These are phyloP conservation scores for Candida insectalens DNA, from an alignment of 805 yeast species.

Conservation along the genomic window DNA sequence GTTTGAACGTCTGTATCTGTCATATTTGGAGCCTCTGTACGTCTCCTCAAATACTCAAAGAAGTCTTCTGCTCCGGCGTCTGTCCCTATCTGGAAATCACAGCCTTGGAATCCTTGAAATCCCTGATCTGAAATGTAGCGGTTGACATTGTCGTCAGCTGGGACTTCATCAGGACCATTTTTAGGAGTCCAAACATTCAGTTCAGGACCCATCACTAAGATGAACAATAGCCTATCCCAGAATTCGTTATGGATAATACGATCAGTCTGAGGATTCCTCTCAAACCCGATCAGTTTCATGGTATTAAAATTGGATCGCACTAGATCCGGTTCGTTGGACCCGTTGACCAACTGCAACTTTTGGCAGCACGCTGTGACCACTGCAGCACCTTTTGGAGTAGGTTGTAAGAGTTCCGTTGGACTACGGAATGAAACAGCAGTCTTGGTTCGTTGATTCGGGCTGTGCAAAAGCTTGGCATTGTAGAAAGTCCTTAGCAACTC, in stretches of 20 bases:
- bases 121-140: constrained; percentile 15
- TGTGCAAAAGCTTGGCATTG: constrained; percentile 57
- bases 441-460: constrained; percentile 67
- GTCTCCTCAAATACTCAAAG: not conserved
- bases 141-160: not conserved
- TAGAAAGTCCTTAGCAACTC: constrained; percentile 41
- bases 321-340: constrained; percentile 16
- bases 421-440: constrained; percentile 26
- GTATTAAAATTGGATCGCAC: constrained; percentile 54
- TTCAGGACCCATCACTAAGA: constrained; percentile 44
- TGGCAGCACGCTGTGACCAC: constrained; percentile 52
- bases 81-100: not conserved
- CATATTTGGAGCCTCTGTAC: not conserved
- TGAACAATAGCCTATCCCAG: constrained; percentile 57
- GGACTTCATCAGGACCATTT: constrained; percentile 39
- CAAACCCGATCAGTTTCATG: constrained; percentile 60
- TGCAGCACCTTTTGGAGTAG: constrained; percentile 87
- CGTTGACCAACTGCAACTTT: constrained; percentile 32
- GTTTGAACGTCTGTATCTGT: not conserved
- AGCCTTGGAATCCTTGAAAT: not conserved
- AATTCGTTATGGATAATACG: constrained; percentile 50
- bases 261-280: constrained; percentile 51
- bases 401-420: constrained; percentile 45
- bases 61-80: not conserved
- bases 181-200: constrained; percentile 67